These are phyloP conservation scores for Mucor saturninus DNA, from an alignment of 371 early-diverging fungal genomes.

Conservation along the genomic window DNA sequence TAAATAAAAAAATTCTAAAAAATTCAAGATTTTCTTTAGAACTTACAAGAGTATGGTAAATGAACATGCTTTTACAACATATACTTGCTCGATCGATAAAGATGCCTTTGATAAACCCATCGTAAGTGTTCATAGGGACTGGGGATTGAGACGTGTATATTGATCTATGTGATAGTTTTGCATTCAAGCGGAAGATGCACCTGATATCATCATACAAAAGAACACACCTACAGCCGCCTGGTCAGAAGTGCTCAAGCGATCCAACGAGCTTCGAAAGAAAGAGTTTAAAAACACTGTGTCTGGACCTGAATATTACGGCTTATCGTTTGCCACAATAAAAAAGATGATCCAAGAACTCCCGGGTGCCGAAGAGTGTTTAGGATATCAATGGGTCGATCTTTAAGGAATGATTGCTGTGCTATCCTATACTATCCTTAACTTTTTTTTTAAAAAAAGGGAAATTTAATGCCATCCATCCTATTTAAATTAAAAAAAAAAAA, in stretches of 20 bases:
- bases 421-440: too few relatives aligned
- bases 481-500: neutral
- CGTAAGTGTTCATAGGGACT: conserved; percentile 1
- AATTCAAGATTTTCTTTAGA: conserved; percentile 2
- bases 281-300: conserved; percentile 80
- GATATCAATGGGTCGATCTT: conserved; percentile 14
- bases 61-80: conserved; percentile 7
- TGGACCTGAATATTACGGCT: conserved; percentile 92
- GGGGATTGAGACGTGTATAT: too few relatives aligned
- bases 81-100: conserved; percentile 17
- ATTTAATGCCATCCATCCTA: neutral
- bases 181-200: conserved; percentile 49
- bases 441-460: neutral
- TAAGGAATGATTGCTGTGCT: neutral
- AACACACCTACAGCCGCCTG: conserved; percentile 90
- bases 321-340: conserved; percentile 58
- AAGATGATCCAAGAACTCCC: conserved; percentile 26
- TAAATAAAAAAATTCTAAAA: neutral
- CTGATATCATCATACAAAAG: conserved; percentile 64
- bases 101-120: conserved; percentile 16
- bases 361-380: conserved; percentile 20
- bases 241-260: conserved; percentile 79
- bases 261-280: conserved; percentile 75
- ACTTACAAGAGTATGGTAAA: conserved; percentile 18
- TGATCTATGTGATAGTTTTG: conserved; percentile 8